These are phyloP conservation scores for Jamesozyma hellenica DNA, from an alignment of 805 yeast genomes.

Conservation along the genomic window DNA sequence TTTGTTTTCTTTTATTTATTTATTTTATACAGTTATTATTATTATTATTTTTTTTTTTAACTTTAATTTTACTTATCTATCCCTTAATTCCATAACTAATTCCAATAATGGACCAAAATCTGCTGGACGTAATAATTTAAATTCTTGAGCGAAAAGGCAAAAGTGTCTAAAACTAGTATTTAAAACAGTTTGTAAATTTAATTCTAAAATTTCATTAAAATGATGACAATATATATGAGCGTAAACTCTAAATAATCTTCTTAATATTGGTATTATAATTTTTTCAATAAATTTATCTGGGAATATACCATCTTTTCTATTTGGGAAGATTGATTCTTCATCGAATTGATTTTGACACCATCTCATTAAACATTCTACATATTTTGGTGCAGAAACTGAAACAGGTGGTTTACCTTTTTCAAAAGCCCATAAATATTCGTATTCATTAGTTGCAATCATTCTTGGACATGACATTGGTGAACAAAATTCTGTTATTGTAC, in stretches of 20 bases:
- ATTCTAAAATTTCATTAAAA: constrained; percentile 86
- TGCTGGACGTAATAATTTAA: constrained; percentile 59
- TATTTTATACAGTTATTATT: no score
- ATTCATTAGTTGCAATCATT: constrained; percentile 96
- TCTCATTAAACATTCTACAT: constrained; percentile 83
- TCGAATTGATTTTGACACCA: constrained; percentile 94
- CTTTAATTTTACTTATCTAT: constrained; percentile 12
- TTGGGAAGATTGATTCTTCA: constrained; percentile 82
- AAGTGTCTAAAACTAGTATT: constrained; percentile 93
- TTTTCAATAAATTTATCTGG: constrained; percentile 66
- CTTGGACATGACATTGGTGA: constrained; percentile 91
- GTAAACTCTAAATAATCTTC: constrained; percentile 84
- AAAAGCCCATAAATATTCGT: constrained; percentile 96
- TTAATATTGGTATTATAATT: constrained; percentile 75
- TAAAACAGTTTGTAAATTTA: constrained; percentile 84
- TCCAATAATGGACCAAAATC: constrained; percentile 92
- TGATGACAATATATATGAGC: constrained; percentile 98
- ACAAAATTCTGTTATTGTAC: constrained; percentile 92
- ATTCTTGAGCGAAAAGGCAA: constrained; percentile 77
- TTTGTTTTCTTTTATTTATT: no score
- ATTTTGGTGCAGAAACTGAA: constrained; percentile 87
- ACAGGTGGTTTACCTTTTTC: constrained; percentile 60
- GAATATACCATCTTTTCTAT: constrained; percentile 84
- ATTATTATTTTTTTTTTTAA: no score
- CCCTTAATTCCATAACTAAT: constrained; percentile 44